phyloP scores from a whole-genome alignment of 805 yeast species.

The Pichia nakasei region DNA sequence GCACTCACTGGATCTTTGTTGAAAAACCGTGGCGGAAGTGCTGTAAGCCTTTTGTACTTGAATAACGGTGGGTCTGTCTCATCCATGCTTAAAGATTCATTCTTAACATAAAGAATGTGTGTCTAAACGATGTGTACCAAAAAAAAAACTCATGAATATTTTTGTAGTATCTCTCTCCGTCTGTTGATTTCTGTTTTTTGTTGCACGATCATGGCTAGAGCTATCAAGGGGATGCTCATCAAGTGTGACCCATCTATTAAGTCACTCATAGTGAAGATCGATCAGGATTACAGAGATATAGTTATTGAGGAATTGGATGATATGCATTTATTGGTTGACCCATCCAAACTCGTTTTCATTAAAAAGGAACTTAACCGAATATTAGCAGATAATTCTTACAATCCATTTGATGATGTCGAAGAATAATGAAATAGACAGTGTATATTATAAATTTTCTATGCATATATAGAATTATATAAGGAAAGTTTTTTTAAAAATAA shows the following conservation, averaged over 20 bases:
- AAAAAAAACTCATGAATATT: too few relatives aligned
- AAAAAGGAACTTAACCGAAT: constrained; percentile 69
- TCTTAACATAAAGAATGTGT: too few relatives aligned
- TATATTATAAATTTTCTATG: neutral
- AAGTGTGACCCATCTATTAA: constrained; percentile 82
- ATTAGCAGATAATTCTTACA: constrained; percentile 75
- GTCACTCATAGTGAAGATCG: constrained; percentile 79
- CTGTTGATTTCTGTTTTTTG: constrained; percentile 12
- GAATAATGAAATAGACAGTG: constrained; percentile 12
- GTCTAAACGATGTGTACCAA: too few relatives aligned
- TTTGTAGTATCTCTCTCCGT: too few relatives aligned
- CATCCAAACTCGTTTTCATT: constrained; percentile 63
- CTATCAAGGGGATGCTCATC: constrained; percentile 45
- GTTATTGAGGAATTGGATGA: constrained; percentile 77
- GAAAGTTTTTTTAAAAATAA: neutral
- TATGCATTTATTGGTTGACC: constrained; percentile 77
- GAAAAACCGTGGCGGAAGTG: constrained; percentile 65
- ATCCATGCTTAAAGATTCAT: constrained; percentile 25
- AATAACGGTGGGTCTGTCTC: constrained; percentile 62
- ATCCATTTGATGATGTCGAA: constrained; percentile 70
- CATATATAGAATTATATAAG: neutral
- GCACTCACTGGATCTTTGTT: constrained; percentile 71
- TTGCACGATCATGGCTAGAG: constrained; percentile 36
- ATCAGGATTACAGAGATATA: constrained; percentile 66
- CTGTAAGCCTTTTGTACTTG: constrained; percentile 61